These are phyloP conservation scores for Apiospora marii DNA, from an alignment of 2,329 filamentous ascomycete species.

Conservation along the genomic window DNA sequence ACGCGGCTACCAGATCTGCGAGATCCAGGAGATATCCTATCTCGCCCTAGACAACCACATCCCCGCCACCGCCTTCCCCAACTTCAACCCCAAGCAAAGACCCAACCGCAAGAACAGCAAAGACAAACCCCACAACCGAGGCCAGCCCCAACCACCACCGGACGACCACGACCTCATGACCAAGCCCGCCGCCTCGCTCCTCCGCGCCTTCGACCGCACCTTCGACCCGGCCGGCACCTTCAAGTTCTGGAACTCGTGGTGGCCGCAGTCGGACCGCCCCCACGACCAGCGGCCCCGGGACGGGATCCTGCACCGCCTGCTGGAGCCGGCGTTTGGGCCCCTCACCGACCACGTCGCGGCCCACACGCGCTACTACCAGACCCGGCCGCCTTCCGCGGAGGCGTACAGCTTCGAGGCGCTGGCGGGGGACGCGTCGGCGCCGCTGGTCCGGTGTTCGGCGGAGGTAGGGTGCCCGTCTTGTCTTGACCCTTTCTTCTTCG, in stretches of 20 bases:
- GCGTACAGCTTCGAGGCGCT: constrained; percentile 14
- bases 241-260: constrained; percentile 23
- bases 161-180: neutral
- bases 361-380: constrained; percentile 14
- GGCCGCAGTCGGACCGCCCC: constrained; percentile 3
- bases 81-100: neutral
- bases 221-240: constrained; percentile 13
- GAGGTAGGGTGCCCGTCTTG: neutral
- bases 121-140: neutral
- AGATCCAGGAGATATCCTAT: neutral
- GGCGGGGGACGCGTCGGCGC: neutral
- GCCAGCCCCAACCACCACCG: neutral
- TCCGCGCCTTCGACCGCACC: constrained; percentile 20
- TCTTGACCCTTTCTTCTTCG: constrained; percentile 22
- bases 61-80: neutral
- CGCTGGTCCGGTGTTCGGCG: neutral
- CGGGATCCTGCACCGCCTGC: constrained; percentile 3
- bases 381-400: neutral
- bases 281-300: neutral
- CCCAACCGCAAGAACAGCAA: neutral
- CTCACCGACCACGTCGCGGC: neutral
- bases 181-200: neutral
- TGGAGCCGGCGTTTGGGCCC: neutral
- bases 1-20: neutral
- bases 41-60: neutral